Evolutionary conservation across 192 early-diverging fungal species (phyloP).

Genomic region (Coemansia sp.): DNA sequence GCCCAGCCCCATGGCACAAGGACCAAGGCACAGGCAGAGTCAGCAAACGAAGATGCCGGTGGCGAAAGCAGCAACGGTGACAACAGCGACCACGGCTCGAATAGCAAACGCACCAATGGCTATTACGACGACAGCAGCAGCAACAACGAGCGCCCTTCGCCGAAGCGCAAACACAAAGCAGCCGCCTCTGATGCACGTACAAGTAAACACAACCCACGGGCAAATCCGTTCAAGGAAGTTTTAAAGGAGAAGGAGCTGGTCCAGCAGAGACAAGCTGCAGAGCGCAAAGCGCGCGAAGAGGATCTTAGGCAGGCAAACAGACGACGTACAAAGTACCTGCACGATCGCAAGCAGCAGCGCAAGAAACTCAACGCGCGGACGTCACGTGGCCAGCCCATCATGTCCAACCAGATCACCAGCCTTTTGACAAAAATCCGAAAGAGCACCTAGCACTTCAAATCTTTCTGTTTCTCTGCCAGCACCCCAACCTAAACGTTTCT

Average conservation of each 20-base stretch:
- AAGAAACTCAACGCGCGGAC: slow-evolving; percentile 35
- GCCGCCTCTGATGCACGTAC: neutral
- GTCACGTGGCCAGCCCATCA: slow-evolving; percentile 38
- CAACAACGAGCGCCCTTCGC: neutral
- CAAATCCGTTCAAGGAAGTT: slow-evolving; percentile 42
- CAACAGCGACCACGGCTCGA: neutral
- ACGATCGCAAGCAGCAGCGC: slow-evolving; percentile 34
- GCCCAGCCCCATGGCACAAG: neutral
- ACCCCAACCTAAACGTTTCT: neutral
- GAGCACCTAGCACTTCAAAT: neutral
- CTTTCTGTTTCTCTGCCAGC: neutral
- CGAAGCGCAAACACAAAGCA: neutral
- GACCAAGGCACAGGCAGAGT: neutral
- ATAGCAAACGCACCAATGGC: too few species aligned
- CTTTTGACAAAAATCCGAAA: slow-evolving; percentile 39
- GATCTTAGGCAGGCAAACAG: slow-evolving; percentile 23
- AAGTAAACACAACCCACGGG: slow-evolving; percentile 19
- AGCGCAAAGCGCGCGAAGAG: slow-evolving; percentile 14
- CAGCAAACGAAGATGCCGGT: neutral
- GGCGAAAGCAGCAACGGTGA: neutral
- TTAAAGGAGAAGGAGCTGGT: slow-evolving; percentile 27
- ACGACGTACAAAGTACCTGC: slow-evolving; percentile 23
- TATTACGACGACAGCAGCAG: neutral
- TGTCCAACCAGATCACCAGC: slow-evolving; percentile 37
- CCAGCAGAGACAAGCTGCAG: slow-evolving; percentile 16